phyloP scores from a whole-genome alignment of 805 yeast species.

The Candida tibetensis region DNA sequence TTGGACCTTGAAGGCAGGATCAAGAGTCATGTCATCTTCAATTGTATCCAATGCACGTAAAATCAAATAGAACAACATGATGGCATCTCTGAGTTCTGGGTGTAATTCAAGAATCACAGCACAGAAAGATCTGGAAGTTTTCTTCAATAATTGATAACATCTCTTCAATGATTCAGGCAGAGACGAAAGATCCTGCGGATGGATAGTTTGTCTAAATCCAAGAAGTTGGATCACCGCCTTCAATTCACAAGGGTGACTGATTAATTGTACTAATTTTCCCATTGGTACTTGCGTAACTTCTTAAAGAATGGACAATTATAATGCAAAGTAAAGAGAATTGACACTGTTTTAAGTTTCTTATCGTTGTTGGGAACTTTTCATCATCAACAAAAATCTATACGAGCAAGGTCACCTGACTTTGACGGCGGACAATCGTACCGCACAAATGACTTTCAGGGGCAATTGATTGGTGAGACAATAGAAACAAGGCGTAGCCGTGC shows the following conservation, averaged over 20 bases:
- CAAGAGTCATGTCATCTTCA: slow-evolving; percentile 92
- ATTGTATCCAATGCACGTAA: slow-evolving; percentile 91
- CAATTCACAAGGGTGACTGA: slow-evolving; percentile 70
- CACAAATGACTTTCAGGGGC: too few relatives aligned
- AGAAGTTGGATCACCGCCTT: slow-evolving; percentile 63
- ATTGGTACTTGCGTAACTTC: neutral
- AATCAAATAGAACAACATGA: slow-evolving; percentile 80
- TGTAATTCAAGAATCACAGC: slow-evolving; percentile 88
- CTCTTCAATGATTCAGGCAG: slow-evolving; percentile 36
- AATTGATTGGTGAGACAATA: too few relatives aligned
- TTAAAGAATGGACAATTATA: neutral
- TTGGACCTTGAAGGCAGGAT: slow-evolving; percentile 68
- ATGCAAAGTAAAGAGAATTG: slow-evolving; percentile 2
- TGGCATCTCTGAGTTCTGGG: slow-evolving; percentile 80
- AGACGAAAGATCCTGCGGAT: slow-evolving; percentile 43
- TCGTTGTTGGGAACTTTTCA: neutral
- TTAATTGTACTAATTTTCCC: slow-evolving; percentile 46
- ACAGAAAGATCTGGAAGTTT: slow-evolving; percentile 89
- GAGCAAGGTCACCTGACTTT: neutral
- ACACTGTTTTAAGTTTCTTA: neutral
- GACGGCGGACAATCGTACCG: too few relatives aligned
- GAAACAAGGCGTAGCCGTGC: too few relatives aligned
- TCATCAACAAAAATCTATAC: neutral
- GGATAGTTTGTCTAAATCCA: slow-evolving; percentile 49
- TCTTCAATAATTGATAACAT: slow-evolving; percentile 65